A percentile compares a stretch with the other conserved stretches of the same genome.
Evolutionary conservation across 176 grass and related monocot species (phyloP).

Genomic region (Cocos nucifera): DNA sequence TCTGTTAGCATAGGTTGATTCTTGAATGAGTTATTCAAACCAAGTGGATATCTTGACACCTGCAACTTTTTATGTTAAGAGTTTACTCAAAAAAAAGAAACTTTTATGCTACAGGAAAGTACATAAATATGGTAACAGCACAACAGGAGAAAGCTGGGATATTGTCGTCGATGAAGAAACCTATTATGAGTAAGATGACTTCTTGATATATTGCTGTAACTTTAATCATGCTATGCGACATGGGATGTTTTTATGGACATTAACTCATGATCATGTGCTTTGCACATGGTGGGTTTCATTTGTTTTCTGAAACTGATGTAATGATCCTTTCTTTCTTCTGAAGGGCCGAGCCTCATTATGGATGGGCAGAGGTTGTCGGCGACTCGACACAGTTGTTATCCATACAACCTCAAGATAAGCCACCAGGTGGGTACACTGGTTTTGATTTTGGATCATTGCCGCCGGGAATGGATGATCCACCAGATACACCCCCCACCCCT

Average conservation of each 20-base stretch:
- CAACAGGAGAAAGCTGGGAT: slow-evolving; percentile 91
- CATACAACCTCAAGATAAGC: slow-evolving; percentile 54
- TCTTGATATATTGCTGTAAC: no score
- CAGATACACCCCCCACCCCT: slow-evolving; percentile 28
- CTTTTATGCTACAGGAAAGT: slow-evolving; percentile 55
- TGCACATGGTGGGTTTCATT: no score
- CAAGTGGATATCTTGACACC: no score
- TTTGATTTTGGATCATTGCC: slow-evolving; percentile 48
- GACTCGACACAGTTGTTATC: slow-evolving; percentile 81
- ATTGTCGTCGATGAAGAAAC: slow-evolving; percentile 76
- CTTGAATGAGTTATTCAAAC: no score
- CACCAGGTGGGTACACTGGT: slow-evolving; percentile 50
- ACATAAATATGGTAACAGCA: slow-evolving; percentile 96
- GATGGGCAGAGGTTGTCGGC: slow-evolving; percentile 88
- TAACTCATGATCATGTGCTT: no score
- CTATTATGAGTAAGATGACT: slow-evolving; percentile 74
- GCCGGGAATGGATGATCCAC: slow-evolving; percentile 32
- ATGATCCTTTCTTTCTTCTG: no score
- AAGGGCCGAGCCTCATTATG: slow-evolving; percentile 84
- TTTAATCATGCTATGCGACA: no score
- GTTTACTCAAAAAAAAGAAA: neutral
- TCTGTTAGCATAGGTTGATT: no score
- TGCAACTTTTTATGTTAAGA: no score
- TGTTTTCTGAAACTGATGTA: no score
- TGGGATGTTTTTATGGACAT: no score